Base-by-base conservation (phyloP, 1,284 basidiomycete genomes). In the Ceratobasidium sp. region DNA sequence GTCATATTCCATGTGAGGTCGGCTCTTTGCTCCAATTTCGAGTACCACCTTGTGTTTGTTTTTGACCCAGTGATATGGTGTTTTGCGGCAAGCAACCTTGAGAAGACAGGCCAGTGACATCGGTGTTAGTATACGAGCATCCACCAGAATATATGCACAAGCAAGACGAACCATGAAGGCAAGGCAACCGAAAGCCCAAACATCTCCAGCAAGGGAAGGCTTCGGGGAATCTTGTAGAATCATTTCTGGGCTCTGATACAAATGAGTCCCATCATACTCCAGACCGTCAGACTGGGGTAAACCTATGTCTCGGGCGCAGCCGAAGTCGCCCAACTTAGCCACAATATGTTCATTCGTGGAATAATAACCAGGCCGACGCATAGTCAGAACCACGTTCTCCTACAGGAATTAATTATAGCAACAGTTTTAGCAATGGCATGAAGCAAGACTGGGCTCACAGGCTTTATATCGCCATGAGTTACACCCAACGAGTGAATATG, bases 81-180 rank as follows among this genome's bases (percentile, higher is more conserved):
- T 13, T 54, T 54, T 54, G 13, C 27, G n/a, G 29, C 53, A 54
- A 4, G 27, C 22, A 54, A 54, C 53, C 53, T 54, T 43, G 8
- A 13, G 14, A 2, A 9, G 13, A 16, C 14, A 14, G 41, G 14
- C 41, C 7, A 43, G 41, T 8, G 41, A 43, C 41, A 7, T 8
- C 8, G 14, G 22, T 54, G 8, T 54, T 11, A 54, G 41, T 29
- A 29, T 24, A 24, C 4, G 22, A 14, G 14, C 7, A 43, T 14
- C 2, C 29, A 29, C 6, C n/a, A 6, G 24, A 22, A 4, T 24
- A 29, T 6, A 43, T 43, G 41, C 7, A 7, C 7, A 43, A 7
- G 8, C 41, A 43, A 43, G 14, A 7, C 29, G 24, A 53, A 76
- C 77, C 46, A 34, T 46, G 2, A 34, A 61, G 29, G 59, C 51